Evolutionary conservation across 2,329 filamentous ascomycete species (phyloP), one percentile per base, ranked within the genome.

Genomic region (Gliomastix tumulicola): DNA sequence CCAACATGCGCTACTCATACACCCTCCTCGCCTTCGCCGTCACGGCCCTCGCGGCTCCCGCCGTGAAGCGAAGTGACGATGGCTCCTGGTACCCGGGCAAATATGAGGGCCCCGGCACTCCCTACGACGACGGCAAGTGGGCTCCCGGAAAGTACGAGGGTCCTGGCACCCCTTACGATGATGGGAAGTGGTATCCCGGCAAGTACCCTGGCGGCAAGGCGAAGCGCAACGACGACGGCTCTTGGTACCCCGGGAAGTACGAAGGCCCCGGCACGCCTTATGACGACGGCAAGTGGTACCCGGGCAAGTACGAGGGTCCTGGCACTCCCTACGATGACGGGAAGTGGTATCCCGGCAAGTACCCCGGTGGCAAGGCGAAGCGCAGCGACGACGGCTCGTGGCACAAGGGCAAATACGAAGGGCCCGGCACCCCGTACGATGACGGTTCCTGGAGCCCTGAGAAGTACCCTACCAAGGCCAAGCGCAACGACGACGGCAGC

Each of bases 1-100:
- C n/a, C n/a, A n/a, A n/a, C 7, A 34, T 36, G 30, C 25, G 30
- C n/a, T 27, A 32, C 39, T 44, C 40, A 11, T 30, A 34, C 23
- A 40, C 42, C 21, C 18, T 44, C 30, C 16, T 44, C 34, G 39
- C 42, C 42, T 38, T 44, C 22, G 42, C 42, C 23, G 42, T 32
- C 23, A 41, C 40, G 32, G 39, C 37, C 20, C 36, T 43, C 7
- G 41, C 41, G 19, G 30, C 39, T n/a, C 41, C 41, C 21, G 34
- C 40, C 19, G 27, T 36, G 8, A 33, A 39, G 34, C n/a, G n/a
- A n/a, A n/a, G n/a, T 28, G 25, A 28, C 25, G 17, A 28, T 16
- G 25, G 25, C 25, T 16, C n/a, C 13, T 28, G 25, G 25, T 28
- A 28, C 17, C 25, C 11, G 7, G 25, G 25, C n/a, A 28, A 28